phyloP scores from a whole-genome alignment of 805 yeast species.

The Starmerella bombicola region DNA sequence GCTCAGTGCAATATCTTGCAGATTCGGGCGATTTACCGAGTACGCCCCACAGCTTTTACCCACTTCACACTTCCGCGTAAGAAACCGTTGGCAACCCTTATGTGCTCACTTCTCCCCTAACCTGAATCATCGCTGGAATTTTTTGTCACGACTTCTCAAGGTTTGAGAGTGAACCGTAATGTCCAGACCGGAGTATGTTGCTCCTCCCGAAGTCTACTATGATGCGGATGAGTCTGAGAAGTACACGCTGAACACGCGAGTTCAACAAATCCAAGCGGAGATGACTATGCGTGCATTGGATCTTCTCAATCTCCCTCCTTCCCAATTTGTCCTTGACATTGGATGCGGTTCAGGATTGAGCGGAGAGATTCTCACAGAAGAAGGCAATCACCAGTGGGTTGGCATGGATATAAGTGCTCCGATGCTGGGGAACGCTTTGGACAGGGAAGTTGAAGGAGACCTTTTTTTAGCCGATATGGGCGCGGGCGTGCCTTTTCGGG shows the following conservation, averaged over 20 bases:
- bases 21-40: too few species aligned
- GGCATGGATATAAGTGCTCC: slow-evolving; percentile 95
- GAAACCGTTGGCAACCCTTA: too few species aligned
- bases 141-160: too few species aligned
- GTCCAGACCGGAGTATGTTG: slow-evolving; percentile 94
- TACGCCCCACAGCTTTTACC: too few species aligned
- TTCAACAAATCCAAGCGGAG: slow-evolving; percentile 94
- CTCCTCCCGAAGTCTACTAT: slow-evolving; percentile 93
- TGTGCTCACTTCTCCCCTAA: too few species aligned
- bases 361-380: slow-evolving; percentile 88
- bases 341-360: slow-evolving; percentile 97
- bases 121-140: too few species aligned
- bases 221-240: slow-evolving; percentile 81
- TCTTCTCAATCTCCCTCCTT: slow-evolving; percentile 58
- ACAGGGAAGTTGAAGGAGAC: slow-evolving; percentile 89
- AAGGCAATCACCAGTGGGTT: slow-evolving; percentile 75
- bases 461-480: slow-evolving; percentile 88
- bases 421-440: slow-evolving; percentile 90
- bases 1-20: too few species aligned
- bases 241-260: slow-evolving; percentile 88
- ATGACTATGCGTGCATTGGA: slow-evolving; percentile 94
- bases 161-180: too few species aligned
- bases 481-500: slow-evolving; percentile 82
- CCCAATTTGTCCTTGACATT: slow-evolving; percentile 64
- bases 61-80: too few species aligned